Conservation (phyloP, 129 eudicot genomes). For the Helianthus tuberosus region DNA sequence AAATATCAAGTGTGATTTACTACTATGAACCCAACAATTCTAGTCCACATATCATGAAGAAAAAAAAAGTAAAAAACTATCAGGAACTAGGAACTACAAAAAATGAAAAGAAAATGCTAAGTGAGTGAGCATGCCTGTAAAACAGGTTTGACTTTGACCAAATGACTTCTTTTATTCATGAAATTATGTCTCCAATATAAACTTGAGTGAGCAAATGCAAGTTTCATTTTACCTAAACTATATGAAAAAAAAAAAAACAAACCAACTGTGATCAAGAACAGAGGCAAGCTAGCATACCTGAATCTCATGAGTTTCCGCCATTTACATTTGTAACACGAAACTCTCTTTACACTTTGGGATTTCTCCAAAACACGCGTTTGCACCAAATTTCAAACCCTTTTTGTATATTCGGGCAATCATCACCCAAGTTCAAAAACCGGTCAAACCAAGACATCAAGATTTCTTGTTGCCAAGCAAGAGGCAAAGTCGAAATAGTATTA, state of each 20-base stretch:
- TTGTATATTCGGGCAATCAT: slow-evolving; percentile 94
- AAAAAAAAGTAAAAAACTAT: background rate
- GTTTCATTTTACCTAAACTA: too few relatives aligned
- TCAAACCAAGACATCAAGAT: slow-evolving; percentile 93
- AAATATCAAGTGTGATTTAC: too few relatives aligned
- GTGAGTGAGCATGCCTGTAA: too few relatives aligned
- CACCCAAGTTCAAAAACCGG: slow-evolving; percentile 78
- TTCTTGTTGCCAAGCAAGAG: slow-evolving; percentile 81
- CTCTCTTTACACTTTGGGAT: slow-evolving; percentile 40
- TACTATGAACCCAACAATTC: slow-evolving; percentile 10
- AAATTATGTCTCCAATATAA: too few relatives aligned
- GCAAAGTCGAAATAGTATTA: slow-evolving; percentile 78
- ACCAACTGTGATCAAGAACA: too few relatives aligned
- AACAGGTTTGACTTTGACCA: too few relatives aligned
- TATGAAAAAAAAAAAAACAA: too few relatives aligned
- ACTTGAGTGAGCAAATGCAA: too few relatives aligned
- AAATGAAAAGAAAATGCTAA: background rate
- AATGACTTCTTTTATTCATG: too few relatives aligned
- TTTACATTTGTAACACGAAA: slow-evolving; percentile 19
- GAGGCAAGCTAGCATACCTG: slow-evolving; percentile 15
- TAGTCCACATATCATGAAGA: background rate
- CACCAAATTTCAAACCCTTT: slow-evolving; percentile 96
- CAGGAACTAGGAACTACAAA: background rate
- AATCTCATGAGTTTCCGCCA: slow-evolving; percentile 40
- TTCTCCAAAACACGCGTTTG: slow-evolving; percentile 86